These are phyloP conservation scores for Capsicum chinense DNA, from an alignment of 257 asterid species.

Conservation along the genomic window DNA sequence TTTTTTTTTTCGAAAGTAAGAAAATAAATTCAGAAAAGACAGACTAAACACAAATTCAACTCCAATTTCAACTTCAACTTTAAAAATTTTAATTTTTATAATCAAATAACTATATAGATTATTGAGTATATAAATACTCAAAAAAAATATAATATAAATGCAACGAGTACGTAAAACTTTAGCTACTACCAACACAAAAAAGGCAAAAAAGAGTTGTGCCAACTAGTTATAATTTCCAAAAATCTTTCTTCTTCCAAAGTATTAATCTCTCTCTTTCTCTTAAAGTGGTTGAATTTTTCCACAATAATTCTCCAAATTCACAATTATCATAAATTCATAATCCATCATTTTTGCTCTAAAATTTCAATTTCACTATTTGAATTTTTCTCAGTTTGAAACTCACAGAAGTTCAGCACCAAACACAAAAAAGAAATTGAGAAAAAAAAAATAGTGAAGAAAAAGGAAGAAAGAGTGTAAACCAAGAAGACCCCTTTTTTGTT, in stretches of 20 bases:
- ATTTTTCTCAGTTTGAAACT: neutral
- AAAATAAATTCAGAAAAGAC: too few relatives aligned
- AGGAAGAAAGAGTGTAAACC: neutral
- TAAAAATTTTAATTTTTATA: too few relatives aligned
- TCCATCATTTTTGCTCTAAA: neutral
- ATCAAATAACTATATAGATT: too few relatives aligned
- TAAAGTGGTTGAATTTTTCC: neutral
- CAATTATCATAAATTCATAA: neutral
- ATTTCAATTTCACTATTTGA: neutral
- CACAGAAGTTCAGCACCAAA: neutral
- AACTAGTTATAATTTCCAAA: neutral
- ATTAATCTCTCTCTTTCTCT: neutral
- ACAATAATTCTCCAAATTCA: neutral
- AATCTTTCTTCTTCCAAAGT: neutral
- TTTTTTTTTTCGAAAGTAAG: too few relatives aligned
- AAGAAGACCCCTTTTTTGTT: constrained; percentile 11
- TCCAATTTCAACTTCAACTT: too few relatives aligned
- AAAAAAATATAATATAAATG: too few relatives aligned
- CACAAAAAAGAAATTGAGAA: neutral
- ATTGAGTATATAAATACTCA: too few relatives aligned
- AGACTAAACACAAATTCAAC: too few relatives aligned
- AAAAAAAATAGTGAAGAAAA: neutral
- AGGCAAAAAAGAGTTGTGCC: too few relatives aligned
- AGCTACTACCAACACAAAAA: too few relatives aligned
- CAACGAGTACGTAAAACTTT: too few relatives aligned